These are phyloP conservation scores for Copromyces sp. DNA, from an alignment of 495 filamentous ascomycete species.

Conservation along the genomic window DNA sequence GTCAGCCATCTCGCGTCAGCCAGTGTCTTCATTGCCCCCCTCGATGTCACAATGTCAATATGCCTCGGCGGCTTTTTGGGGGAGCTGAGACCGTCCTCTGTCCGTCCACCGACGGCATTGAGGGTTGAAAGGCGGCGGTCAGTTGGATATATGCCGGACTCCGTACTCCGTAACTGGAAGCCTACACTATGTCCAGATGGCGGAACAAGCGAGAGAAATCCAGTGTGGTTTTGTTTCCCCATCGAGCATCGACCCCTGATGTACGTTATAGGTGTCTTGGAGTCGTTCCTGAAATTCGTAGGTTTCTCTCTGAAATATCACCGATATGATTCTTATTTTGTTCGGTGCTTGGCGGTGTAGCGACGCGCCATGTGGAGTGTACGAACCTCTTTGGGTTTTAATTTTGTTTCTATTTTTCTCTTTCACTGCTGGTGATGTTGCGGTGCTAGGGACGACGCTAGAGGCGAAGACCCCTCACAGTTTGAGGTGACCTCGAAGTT, in stretches of 20 bases:
- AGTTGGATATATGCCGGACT: background rate
- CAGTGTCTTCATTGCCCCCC: background rate
- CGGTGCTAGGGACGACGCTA: background rate
- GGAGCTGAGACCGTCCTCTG: background rate
- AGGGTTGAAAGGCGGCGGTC: background rate
- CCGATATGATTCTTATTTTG: background rate
- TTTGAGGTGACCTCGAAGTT: background rate
- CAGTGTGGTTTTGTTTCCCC: background rate
- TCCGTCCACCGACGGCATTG: background rate
- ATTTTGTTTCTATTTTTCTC: background rate
- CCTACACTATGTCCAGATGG: background rate
- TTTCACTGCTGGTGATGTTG: background rate
- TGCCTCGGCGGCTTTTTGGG: background rate
- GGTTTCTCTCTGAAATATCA: background rate
- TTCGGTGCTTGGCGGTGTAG: background rate
- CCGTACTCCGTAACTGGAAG: background rate
- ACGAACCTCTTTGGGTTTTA: background rate
- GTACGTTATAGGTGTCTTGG: background rate
- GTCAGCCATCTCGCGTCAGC: slow-evolving; percentile 16
- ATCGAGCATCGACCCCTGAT: background rate
- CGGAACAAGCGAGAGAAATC: background rate
- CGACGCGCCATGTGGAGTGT: background rate
- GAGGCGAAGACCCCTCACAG: background rate
- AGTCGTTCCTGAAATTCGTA: background rate
- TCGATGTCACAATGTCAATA: background rate